These are phyloP conservation scores for Rhodotorula babjevae DNA, from an alignment of 768 basidiomycete species.

Conservation along the genomic window DNA sequence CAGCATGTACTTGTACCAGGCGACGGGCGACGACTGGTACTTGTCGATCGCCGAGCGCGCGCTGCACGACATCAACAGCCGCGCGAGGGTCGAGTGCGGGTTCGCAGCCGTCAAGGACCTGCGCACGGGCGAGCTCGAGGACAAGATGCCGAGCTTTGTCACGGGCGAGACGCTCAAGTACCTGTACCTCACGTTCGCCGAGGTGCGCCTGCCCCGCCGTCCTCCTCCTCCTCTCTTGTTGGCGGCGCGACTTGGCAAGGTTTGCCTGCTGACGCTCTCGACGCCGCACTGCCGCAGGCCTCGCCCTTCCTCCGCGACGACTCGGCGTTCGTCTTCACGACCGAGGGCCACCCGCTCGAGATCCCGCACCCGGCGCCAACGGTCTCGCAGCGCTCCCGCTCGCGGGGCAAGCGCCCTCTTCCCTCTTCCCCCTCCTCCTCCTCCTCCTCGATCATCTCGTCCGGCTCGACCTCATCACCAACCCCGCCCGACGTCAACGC, in stretches of 20 bases:
- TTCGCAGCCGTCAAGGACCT: constrained; percentile 76
- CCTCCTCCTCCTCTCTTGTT: too few relatives aligned
- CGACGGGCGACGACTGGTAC: constrained; percentile 87
- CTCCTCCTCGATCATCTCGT: neutral
- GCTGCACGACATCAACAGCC: constrained; percentile 64
- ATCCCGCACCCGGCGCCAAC: constrained; percentile 55
- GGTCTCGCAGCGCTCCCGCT: neutral
- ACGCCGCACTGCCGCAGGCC: constrained; percentile 54
- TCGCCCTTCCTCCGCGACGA: constrained; percentile 69
- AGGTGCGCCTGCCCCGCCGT: constrained; percentile 17
- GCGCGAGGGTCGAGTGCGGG: constrained; percentile 80
- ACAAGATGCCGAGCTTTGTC: constrained; percentile 92
- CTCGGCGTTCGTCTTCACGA: constrained; percentile 86
- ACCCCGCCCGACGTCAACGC: neutral
- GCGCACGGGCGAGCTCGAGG: constrained; percentile 61
- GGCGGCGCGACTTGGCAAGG: too few relatives aligned
- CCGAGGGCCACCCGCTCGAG: constrained; percentile 84
- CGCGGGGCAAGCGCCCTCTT: neutral
- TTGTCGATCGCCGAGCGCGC: constrained; percentile 83
- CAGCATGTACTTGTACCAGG: constrained; percentile 94
- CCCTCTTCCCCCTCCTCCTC: constrained; percentile 1
- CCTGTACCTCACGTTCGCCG: constrained; percentile 77
- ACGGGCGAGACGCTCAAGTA: constrained; percentile 57
- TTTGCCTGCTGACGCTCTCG: neutral
- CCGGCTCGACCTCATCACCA: neutral